phyloP scores from a whole-genome alignment of 75 land plant genomes.

The Cunninghamia lanceolata region DNA sequence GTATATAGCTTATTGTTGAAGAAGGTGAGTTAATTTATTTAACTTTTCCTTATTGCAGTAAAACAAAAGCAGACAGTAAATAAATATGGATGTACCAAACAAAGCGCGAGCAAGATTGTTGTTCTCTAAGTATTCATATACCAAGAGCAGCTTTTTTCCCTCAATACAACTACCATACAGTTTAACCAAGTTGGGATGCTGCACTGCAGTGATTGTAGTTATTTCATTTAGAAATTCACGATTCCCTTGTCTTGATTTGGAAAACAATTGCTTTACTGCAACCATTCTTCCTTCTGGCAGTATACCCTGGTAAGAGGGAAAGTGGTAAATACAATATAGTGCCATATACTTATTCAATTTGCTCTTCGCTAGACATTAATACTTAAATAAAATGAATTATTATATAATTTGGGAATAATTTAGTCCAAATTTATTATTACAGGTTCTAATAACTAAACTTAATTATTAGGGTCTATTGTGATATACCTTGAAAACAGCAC shows the following conservation, averaged over 20 bases:
- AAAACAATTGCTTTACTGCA: slow-evolving; percentile 28
- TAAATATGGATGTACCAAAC: slow-evolving; percentile 11
- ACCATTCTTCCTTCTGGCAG: slow-evolving; percentile 28
- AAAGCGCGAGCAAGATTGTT: slow-evolving; percentile 18
- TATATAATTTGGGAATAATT: not conserved
- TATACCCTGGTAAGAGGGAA: slow-evolving; percentile 18
- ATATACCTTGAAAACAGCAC: slow-evolving; percentile 59
- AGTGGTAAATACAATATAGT: no score
- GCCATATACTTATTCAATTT: no score
- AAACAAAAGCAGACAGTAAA: not conserved
- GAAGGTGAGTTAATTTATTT: not conserved
- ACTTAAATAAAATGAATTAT: not conserved
- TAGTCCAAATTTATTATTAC: not conserved
- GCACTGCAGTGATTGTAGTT: slow-evolving; percentile 18
- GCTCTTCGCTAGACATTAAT: not conserved
- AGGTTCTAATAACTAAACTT: no score
- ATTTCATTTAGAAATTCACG: slow-evolving; percentile 36
- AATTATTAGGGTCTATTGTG: not conserved
- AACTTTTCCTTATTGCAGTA: not conserved
- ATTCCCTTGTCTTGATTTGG: slow-evolving; percentile 27
- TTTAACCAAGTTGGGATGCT: slow-evolving; percentile 31
- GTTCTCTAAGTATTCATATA: slow-evolving; percentile 28
- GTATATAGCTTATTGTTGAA: no score
- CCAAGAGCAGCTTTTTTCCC: slow-evolving; percentile 13
- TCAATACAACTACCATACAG: slow-evolving; percentile 27